Conservation (phyloP, 2,329 filamentous ascomycete species). For the Sphaerulina vaccinii region DNA sequence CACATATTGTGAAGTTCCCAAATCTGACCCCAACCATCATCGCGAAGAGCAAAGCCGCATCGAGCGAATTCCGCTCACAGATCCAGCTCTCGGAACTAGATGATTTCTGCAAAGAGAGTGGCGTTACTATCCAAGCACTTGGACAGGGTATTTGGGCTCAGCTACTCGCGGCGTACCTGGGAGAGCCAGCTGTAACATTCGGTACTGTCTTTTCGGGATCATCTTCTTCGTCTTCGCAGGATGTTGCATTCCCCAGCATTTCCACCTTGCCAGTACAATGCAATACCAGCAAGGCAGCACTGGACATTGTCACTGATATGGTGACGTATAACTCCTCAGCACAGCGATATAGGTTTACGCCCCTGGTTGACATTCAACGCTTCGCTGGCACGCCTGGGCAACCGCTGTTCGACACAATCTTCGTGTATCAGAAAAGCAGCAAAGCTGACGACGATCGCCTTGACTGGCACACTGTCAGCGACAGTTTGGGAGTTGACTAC, state of each 20-base stretch:
- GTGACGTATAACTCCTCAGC: constrained; percentile 64
- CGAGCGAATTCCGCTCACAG: constrained; percentile 41
- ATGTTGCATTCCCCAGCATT: constrained; percentile 73
- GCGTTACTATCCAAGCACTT: constrained; percentile 73
- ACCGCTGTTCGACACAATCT: constrained; percentile 76
- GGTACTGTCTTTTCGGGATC: constrained; percentile 79
- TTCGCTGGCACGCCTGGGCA: constrained; percentile 66
- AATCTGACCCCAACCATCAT: constrained; percentile 64
- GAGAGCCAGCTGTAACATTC: constrained; percentile 71
- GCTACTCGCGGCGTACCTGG: constrained; percentile 72
- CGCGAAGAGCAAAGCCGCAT: constrained; percentile 37
- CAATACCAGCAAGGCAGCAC: constrained; percentile 55
- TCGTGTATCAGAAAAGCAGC: constrained; percentile 70
- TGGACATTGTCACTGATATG: constrained; percentile 59
- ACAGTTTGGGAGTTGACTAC: constrained; percentile 73
- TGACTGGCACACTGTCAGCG: constrained; percentile 62
- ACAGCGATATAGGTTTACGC: constrained; percentile 68
- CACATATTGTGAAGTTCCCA: constrained; percentile 67
- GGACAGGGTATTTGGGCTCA: constrained; percentile 77
- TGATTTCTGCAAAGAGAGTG: constrained; percentile 53
- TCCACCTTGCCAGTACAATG: constrained; percentile 73
- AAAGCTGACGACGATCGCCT: constrained; percentile 19
- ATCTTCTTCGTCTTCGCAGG: constrained; percentile 57
- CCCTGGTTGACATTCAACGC: constrained; percentile 69
- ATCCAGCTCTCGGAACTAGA: constrained; percentile 53